These are phyloP conservation scores for Pistacia atlantica DNA, from an alignment of 345 rosid genomes.

Conservation along the genomic window DNA sequence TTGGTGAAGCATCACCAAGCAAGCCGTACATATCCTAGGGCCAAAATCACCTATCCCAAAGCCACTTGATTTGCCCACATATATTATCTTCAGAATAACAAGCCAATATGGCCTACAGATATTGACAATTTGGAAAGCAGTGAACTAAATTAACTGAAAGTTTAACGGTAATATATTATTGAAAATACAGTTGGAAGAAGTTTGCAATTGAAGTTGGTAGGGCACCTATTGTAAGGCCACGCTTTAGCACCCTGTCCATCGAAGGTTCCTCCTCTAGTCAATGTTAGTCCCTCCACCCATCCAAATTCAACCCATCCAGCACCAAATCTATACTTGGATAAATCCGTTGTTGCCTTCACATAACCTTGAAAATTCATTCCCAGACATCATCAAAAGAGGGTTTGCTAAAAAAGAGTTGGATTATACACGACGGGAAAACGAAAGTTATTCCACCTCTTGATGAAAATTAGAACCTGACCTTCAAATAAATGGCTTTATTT, in stretches of 20 bases:
- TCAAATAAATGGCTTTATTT: conserved; percentile 19
- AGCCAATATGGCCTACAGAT: neutral
- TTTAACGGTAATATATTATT: neutral
- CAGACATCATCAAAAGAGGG: neutral
- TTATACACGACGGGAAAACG: neutral
- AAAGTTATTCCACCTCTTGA: neutral
- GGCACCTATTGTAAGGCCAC: conserved; percentile 40
- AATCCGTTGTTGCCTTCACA: conserved; percentile 36
- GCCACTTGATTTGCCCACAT: neutral
- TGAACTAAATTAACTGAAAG: neutral
- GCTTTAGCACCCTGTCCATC: conserved; percentile 36
- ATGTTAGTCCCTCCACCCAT: conserved; percentile 34
- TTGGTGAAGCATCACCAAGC: neutral
- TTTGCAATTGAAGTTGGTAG: conserved; percentile 21
- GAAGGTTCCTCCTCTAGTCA: conserved; percentile 40
- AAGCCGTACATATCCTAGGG: neutral
- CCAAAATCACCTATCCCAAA: neutral
- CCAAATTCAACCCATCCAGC: too few species aligned
- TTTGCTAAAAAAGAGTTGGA: neutral
- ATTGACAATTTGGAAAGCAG: neutral
- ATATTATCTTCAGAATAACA: neutral
- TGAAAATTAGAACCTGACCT: conserved; percentile 19
- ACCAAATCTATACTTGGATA: conserved; percentile 29
- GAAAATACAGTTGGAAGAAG: conserved; percentile 38
- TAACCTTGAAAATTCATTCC: conserved; percentile 33